These are phyloP conservation scores for Podospora australis DNA, from an alignment of 495 filamentous ascomycete species.

Conservation along the genomic window DNA sequence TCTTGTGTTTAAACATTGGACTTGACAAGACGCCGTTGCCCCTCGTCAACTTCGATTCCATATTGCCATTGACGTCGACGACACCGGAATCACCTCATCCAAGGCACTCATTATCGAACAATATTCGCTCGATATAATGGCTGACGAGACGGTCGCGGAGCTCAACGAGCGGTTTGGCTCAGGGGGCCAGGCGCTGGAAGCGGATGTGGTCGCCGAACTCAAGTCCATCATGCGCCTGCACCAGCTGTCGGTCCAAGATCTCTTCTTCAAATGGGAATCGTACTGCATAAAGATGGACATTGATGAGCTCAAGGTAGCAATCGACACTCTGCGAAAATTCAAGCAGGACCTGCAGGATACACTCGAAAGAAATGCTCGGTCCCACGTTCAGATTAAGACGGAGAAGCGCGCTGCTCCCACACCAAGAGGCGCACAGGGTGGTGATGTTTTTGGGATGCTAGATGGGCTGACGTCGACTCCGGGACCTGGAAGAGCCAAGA, in stretches of 20 bases:
- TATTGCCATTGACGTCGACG: background rate
- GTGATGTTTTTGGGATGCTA: slow-evolving; percentile 83
- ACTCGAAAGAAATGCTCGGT: slow-evolving; percentile 60
- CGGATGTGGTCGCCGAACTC: slow-evolving; percentile 71
- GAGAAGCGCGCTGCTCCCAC: slow-evolving; percentile 61
- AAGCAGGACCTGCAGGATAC: slow-evolving; percentile 82
- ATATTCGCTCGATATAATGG: slow-evolving; percentile 40
- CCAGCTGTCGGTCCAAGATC: slow-evolving; percentile 66
- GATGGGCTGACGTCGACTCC: slow-evolving; percentile 68
- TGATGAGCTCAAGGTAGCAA: slow-evolving; percentile 63
- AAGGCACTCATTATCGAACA: slow-evolving; percentile 17
- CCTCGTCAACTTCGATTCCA: slow-evolving; percentile 1
- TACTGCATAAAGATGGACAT: slow-evolving; percentile 86
- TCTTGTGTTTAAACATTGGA: no score
- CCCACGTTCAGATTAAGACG: slow-evolving; percentile 44
- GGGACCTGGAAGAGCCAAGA: slow-evolving; percentile 39
- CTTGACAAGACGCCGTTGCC: no score
- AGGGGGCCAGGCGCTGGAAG: slow-evolving; percentile 45
- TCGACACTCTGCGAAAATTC: slow-evolving; percentile 64
- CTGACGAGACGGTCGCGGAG: slow-evolving; percentile 45
- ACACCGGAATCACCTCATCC: background rate
- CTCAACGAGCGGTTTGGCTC: slow-evolving; percentile 64
- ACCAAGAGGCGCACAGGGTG: slow-evolving; percentile 50
- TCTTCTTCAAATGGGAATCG: slow-evolving; percentile 97
- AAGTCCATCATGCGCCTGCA: slow-evolving; percentile 79